phyloP scores from a whole-genome alignment of 1,284 basidiomycete species.

The Ceratobasidium sp. region DNA sequence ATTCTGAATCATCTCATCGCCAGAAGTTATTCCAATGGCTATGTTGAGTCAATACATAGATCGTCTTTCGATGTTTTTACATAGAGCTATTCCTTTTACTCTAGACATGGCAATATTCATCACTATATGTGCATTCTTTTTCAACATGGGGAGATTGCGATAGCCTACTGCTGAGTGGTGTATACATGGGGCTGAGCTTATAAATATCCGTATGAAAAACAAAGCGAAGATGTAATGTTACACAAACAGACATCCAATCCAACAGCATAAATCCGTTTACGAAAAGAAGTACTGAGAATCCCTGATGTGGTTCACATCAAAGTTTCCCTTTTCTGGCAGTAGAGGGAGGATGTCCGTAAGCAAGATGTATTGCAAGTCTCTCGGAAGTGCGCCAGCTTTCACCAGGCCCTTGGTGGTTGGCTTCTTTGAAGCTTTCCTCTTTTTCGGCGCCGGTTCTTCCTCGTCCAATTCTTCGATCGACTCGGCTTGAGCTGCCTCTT shows the following conservation, averaged over 20 bases:
- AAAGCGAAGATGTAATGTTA: constrained; percentile 17
- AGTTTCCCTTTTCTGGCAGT: constrained; percentile 85
- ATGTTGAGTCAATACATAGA: constrained; percentile 2
- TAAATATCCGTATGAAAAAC: constrained; percentile 13
- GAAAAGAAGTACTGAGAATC: constrained; percentile 91
- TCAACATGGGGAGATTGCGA: neutral
- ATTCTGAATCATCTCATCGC: neutral
- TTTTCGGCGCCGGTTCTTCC: constrained; percentile 45
- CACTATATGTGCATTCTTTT: neutral
- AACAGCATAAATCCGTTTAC: constrained; percentile 50
- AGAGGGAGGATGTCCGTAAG: constrained; percentile 82
- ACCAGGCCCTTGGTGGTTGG: constrained; percentile 5
- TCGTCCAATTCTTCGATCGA: constrained; percentile 45
- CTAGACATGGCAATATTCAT: neutral
- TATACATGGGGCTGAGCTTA: constrained; percentile 24
- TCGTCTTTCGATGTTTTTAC: neutral
- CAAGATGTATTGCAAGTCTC: constrained; percentile 65
- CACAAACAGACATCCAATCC: constrained; percentile 13
- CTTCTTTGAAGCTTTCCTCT: constrained; percentile 29
- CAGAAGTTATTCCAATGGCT: constrained; percentile 31
- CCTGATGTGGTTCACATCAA: constrained; percentile 87
- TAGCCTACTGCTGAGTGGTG: constrained; percentile 24
- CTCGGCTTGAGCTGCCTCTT: constrained; percentile 3
- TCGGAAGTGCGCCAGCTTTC: constrained; percentile 43
- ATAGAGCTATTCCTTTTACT: neutral